A percentile compares a stretch with the other conserved stretches of the same genome.
Evolutionary conservation across 345 rosid genomes (phyloP).

Genomic region (Populus alba): DNA sequence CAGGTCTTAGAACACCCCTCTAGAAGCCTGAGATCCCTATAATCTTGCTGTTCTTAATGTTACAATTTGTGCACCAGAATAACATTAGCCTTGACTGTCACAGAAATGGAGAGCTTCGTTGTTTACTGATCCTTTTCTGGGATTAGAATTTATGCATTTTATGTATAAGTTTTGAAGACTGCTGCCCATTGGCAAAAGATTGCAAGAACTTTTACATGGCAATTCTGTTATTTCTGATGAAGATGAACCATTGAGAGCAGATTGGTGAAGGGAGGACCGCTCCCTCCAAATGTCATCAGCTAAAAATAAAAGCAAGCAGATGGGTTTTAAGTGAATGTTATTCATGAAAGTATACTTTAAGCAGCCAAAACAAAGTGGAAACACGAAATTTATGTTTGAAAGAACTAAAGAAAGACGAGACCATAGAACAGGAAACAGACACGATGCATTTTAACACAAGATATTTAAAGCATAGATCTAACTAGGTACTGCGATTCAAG

Average conservation of each 20-base stretch:
- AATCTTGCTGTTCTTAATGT: too few relatives aligned
- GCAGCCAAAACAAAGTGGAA: background rate
- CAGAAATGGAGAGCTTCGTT: too few relatives aligned
- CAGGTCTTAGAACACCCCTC: too few relatives aligned
- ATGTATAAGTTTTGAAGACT: too few relatives aligned
- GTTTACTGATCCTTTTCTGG: too few relatives aligned
- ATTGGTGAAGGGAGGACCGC: too few relatives aligned
- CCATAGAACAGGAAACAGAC: background rate
- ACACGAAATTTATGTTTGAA: background rate
- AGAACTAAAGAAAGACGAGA: background rate
- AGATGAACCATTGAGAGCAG: background rate
- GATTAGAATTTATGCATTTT: too few relatives aligned
- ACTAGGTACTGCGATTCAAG: slow-evolving; percentile 16
- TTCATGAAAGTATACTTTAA: background rate
- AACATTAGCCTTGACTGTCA: too few relatives aligned
- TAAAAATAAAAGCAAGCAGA: background rate
- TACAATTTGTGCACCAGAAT: too few relatives aligned
- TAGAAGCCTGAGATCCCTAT: too few relatives aligned
- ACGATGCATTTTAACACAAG: too few relatives aligned
- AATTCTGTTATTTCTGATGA: background rate
- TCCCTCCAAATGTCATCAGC: background rate
- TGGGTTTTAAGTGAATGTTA: background rate
- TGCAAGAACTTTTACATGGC: background rate
- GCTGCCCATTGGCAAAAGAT: too few relatives aligned
- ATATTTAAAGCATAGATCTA: background rate